Evolutionary conservation across 148 eudicot genomes (phyloP).

Genomic region (Vaccinium corymbosum): DNA sequence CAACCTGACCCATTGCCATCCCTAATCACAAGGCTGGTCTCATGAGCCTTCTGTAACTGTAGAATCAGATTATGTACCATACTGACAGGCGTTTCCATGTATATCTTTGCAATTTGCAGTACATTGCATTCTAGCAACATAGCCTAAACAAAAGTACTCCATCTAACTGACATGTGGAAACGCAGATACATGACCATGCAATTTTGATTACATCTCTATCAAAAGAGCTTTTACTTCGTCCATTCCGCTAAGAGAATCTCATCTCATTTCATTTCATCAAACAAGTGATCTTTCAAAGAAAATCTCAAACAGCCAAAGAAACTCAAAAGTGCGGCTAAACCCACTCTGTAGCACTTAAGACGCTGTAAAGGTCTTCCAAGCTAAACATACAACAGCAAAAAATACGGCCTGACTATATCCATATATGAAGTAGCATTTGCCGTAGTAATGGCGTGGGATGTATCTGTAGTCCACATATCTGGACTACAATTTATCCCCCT

Average conservation of each 20-base stretch:
- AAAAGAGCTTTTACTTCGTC: neutral
- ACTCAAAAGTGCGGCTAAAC: neutral
- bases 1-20: too few species aligned
- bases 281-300: neutral
- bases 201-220: neutral
- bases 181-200: neutral
- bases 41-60: neutral
- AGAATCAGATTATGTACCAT: slow-evolving; percentile 5
- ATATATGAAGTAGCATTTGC: neutral
- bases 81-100: neutral
- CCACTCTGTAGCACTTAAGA: neutral
- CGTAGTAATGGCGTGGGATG: neutral
- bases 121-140: neutral
- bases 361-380: neutral
- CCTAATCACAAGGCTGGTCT: neutral
- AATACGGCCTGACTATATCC: neutral
- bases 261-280: neutral
- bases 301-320: neutral
- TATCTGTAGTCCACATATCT: neutral
- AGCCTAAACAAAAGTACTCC: neutral
- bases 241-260: neutral
- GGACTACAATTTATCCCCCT: neutral
- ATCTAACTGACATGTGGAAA: neutral
- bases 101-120: neutral
- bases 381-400: neutral